Conservation (phyloP, 306 rosid species). For the Citrullus amarus region DNA sequence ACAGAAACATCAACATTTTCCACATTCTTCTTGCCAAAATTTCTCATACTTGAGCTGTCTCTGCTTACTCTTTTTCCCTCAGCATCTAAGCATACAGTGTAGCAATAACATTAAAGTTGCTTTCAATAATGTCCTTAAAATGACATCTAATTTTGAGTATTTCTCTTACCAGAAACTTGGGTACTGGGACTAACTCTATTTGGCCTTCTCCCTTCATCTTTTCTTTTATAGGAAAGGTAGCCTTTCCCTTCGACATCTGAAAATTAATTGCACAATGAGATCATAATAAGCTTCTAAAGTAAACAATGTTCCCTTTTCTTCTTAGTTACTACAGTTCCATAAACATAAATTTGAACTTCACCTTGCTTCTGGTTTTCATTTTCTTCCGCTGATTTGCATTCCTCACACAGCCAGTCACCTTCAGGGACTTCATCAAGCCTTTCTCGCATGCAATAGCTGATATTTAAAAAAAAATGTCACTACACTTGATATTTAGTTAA, state of each 20-base stretch:
- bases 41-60: slow-evolving; percentile 27
- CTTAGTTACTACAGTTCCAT: slow-evolving; percentile 7
- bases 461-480: background rate
- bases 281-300: background rate
- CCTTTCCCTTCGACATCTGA: slow-evolving; percentile 27
- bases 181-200: slow-evolving; percentile 26
- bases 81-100: slow-evolving; percentile 22
- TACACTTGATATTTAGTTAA: slow-evolving; percentile 9
- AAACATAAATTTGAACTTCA: slow-evolving; percentile 21
- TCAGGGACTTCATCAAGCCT: slow-evolving; percentile 67
- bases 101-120: background rate
- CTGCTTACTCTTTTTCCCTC: slow-evolving; percentile 25
- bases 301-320: slow-evolving; percentile 3
- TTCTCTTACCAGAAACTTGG: slow-evolving; percentile 52
- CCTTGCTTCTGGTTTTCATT: slow-evolving; percentile 47
- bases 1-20: slow-evolving; percentile 42
- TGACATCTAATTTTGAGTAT: slow-evolving; percentile 18
- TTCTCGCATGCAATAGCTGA: slow-evolving; percentile 87
- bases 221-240: background rate
- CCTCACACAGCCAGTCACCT: slow-evolving; percentile 86
- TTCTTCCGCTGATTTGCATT: slow-evolving; percentile 58
- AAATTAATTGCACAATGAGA: slow-evolving; percentile 17
- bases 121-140: background rate
- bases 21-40: slow-evolving; percentile 49
- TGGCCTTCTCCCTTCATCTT: slow-evolving; percentile 15